Percentiles rank a stretch among this genome's conserved stretches.
Conservation (phyloP, 108 stramenopile genomes). For the Cyclotella distinguenda region DNA sequence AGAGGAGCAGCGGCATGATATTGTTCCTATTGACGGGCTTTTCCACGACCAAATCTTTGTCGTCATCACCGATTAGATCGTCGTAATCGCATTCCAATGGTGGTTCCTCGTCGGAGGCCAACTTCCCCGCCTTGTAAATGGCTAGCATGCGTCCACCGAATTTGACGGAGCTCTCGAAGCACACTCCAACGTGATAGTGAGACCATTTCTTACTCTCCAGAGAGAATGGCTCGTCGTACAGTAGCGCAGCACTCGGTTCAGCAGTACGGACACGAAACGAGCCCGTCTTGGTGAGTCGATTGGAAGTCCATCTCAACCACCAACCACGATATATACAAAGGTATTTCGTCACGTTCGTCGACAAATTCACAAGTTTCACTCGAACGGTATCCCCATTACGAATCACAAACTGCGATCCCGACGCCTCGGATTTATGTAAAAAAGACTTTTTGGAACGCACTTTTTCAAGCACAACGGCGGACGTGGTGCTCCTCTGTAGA, state of each 20-base stretch:
- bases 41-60: slow-evolving; percentile 27
- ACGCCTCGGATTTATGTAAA: slow-evolving; percentile 7
- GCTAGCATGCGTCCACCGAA: slow-evolving; percentile 87
- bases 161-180: slow-evolving; percentile 63
- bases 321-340: slow-evolving; percentile 86
- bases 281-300: slow-evolving; percentile 64
- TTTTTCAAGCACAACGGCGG: slow-evolving; percentile 62
- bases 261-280: slow-evolving; percentile 60
- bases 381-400: slow-evolving; percentile 80
- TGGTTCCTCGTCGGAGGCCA: slow-evolving; percentile 28
- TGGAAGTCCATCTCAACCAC: slow-evolving; percentile 89
- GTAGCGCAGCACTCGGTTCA: slow-evolving; percentile 42
- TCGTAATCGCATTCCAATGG: slow-evolving; percentile 35
- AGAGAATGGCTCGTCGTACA: slow-evolving; percentile 69
- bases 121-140: slow-evolving; percentile 50
- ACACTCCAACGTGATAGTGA: slow-evolving; percentile 73
- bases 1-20: slow-evolving; percentile 34
- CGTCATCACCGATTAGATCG: slow-evolving; percentile 54
- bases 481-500: slow-evolving; percentile 54
- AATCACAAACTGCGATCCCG: slow-evolving; percentile 41
- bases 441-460: slow-evolving; percentile 22
- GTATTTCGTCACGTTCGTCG: slow-evolving; percentile 56
- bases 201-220: slow-evolving; percentile 77
- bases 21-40: slow-evolving; percentile 34
- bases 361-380: slow-evolving; percentile 58